Evolutionary conservation across 192 early-diverging fungal species (phyloP).

Genomic region (Pecoramyces ruminantium): DNA sequence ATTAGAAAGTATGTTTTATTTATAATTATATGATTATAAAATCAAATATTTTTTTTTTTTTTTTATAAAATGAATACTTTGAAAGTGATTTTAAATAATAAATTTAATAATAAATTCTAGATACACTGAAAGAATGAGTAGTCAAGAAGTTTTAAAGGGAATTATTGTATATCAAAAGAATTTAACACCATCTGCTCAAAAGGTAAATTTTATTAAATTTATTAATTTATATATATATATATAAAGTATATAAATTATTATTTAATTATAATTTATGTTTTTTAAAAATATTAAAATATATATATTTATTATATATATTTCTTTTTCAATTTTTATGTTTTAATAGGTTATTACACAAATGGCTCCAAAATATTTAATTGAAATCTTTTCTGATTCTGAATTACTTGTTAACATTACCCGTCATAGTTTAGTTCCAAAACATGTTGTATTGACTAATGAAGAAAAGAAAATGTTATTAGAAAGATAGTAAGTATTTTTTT

Average conservation of each 20-base stretch:
- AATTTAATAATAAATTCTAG: constrained; percentile 20
- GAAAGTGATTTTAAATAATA: not conserved
- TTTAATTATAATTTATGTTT: too few relatives aligned
- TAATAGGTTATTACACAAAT: constrained; percentile 40
- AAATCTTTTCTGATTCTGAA: constrained; percentile 80
- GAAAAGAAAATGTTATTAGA: constrained; percentile 81
- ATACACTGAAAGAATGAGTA: constrained; percentile 62
- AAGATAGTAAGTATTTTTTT: constrained; percentile 55
- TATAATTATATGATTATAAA: constrained; percentile 1
- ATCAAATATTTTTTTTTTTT: not conserved
- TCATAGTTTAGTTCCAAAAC: constrained; percentile 87
- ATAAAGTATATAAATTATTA: too few relatives aligned
- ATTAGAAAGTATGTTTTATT: constrained; percentile 80
- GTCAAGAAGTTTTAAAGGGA: constrained; percentile 59
- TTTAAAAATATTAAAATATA: constrained; percentile 6
- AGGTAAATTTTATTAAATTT: too few relatives aligned
- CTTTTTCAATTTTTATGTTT: too few relatives aligned
- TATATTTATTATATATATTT: too few relatives aligned
- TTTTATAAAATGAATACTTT: too few relatives aligned
- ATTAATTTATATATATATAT: too few relatives aligned
- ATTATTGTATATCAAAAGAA: constrained; percentile 75
- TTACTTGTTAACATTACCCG: constrained; percentile 94
- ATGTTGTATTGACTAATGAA: constrained; percentile 64
- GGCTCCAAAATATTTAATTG: constrained; percentile 51
- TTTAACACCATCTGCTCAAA: constrained; percentile 70